Conservation (phyloP, 345 rosid genomes). For the Lagerstroemia speciosa region DNA sequence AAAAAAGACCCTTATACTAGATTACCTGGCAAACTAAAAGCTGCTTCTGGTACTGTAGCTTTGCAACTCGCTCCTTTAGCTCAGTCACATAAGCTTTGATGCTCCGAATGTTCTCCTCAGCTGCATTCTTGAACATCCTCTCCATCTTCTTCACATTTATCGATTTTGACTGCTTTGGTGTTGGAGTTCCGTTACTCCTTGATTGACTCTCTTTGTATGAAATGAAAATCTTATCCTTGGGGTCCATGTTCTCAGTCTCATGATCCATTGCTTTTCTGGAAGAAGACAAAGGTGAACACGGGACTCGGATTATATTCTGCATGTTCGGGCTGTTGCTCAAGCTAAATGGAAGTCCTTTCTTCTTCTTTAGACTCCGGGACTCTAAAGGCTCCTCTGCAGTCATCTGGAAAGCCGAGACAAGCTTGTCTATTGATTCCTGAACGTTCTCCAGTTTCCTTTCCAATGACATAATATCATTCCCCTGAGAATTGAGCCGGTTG, state of each 20-base stretch:
- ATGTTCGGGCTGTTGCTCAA: constrained; percentile 65
- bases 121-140: constrained; percentile 90
- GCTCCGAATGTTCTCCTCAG: constrained; percentile 82
- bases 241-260: constrained; percentile 67
- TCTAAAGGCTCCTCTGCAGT: constrained; percentile 37
- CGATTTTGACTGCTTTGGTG: constrained; percentile 45
- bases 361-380: constrained; percentile 52
- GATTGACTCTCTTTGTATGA: constrained; percentile 20
- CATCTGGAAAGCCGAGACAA: constrained; percentile 50
- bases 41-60: constrained; percentile 94
- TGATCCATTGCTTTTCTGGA: constrained; percentile 39
- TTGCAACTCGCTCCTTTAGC: constrained; percentile 89
- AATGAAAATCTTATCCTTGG: constrained; percentile 31
- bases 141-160: constrained; percentile 88
- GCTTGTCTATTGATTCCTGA: constrained; percentile 75
- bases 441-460: constrained; percentile 88
- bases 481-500: constrained; percentile 66
- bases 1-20: background rate
- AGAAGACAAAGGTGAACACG: constrained; percentile 77
- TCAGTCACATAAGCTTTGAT: constrained; percentile 81
- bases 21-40: constrained; percentile 93
- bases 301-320: constrained; percentile 67
- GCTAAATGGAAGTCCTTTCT: constrained; percentile 61
- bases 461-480: constrained; percentile 46
- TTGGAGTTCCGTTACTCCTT: constrained; percentile 54